Conservation (phyloP, 225 moss, liverwort and hornwort genomes). For the Takakia lepidozioides region DNA sequence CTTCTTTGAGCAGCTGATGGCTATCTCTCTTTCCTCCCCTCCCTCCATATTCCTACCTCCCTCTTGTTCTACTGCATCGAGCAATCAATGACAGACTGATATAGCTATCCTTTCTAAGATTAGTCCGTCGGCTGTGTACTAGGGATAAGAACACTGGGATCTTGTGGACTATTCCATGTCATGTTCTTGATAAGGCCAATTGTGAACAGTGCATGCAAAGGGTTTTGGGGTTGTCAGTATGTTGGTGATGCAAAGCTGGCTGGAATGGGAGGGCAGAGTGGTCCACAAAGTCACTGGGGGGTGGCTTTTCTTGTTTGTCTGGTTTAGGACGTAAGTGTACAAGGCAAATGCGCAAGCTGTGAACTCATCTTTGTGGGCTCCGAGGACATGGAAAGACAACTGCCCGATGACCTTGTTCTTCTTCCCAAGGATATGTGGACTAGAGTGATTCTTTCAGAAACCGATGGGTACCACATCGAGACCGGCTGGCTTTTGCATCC, state of each 20-base stretch:
- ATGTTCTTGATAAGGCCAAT: background rate
- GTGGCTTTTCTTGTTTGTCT: background rate
- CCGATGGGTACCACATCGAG: constrained; percentile 36
- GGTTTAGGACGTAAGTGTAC: constrained; percentile 12
- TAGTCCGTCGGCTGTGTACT: too few species aligned
- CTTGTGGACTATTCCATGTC: too few species aligned
- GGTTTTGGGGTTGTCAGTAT: background rate
- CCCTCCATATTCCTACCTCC: too few species aligned
- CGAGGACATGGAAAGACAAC: constrained; percentile 20
- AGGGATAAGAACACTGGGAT: too few species aligned
- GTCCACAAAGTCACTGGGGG: background rate
- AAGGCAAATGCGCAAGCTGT: constrained; percentile 10
- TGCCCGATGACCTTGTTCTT: constrained; percentile 18
- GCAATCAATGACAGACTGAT: too few species aligned
- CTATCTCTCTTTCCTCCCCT: too few species aligned
- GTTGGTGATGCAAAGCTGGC: too few species aligned
- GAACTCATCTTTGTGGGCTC: constrained; percentile 20
- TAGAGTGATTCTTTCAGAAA: constrained; percentile 19
- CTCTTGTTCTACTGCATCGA: too few species aligned
- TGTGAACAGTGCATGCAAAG: background rate
- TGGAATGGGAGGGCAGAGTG: too few species aligned
- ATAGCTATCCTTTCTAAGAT: too few species aligned
- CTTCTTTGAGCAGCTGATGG: too few species aligned
- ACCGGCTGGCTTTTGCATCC: constrained; percentile 76
- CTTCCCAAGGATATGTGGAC: constrained; percentile 76